phyloP scores from a whole-genome alignment of 2,329 filamentous ascomycete genomes.

The Juglanconis oblonga region DNA sequence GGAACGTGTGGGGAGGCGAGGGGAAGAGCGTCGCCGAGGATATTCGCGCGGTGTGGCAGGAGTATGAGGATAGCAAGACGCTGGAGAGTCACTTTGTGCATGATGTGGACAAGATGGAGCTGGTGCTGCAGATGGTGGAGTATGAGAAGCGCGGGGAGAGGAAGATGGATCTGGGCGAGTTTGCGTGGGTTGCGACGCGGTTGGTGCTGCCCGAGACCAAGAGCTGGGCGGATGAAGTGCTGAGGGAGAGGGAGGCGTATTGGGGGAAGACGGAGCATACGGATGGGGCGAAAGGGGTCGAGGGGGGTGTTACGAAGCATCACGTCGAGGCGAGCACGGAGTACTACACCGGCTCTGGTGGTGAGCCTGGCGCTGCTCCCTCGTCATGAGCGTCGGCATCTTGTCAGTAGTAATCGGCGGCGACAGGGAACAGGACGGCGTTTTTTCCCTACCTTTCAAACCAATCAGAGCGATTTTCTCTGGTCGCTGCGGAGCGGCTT shows the following conservation, averaged over 20 bases:
- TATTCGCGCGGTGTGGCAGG: conserved; percentile 81
- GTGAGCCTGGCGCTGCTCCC: conserved; percentile 5
- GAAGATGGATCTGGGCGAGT: conserved; percentile 77
- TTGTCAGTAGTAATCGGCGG: neutral
- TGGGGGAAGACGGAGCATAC: conserved; percentile 58
- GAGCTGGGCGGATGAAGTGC: conserved; percentile 73
- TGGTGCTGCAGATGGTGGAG: conserved; percentile 92
- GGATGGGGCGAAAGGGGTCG: conserved; percentile 42
- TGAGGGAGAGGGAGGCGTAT: conserved; percentile 71
- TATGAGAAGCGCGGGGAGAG: conserved; percentile 75
- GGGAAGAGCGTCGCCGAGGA: conserved; percentile 56
- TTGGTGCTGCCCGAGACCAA: conserved; percentile 76
- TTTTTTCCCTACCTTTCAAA: neutral
- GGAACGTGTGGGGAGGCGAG: conserved; percentile 67
- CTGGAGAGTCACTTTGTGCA: conserved; percentile 87
- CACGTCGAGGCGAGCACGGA: conserved; percentile 42
- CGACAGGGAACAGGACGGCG: neutral
- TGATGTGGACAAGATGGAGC: conserved; percentile 95
- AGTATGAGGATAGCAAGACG: conserved; percentile 88
- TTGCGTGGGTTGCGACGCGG: conserved; percentile 71
- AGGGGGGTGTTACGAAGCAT: conserved; percentile 36
- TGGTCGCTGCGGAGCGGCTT: too few species aligned
- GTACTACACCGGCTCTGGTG: conserved; percentile 39
- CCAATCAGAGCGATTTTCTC: neutral
- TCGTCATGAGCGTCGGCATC: neutral